These are phyloP conservation scores for Eleusine coracana DNA, from an alignment of 176 grass and related monocot genomes.

Conservation along the genomic window DNA sequence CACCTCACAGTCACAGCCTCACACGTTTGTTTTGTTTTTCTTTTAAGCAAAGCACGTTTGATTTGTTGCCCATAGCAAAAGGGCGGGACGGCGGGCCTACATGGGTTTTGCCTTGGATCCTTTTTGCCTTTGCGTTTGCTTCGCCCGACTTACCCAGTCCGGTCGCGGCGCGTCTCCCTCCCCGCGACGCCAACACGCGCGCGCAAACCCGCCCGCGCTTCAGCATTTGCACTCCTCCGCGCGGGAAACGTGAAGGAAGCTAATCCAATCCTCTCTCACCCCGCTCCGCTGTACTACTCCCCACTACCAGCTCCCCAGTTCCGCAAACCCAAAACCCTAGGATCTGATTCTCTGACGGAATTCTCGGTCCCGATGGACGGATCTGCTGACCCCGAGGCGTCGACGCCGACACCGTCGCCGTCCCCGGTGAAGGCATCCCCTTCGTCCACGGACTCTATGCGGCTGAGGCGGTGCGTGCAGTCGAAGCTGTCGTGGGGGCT, in stretches of 20 bases:
- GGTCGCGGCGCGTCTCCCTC: neutral
- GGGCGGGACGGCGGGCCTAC: too few relatives aligned
- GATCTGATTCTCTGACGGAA: constrained; percentile 4
- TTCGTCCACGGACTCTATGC: constrained; percentile 39
- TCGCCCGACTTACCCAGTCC: neutral
- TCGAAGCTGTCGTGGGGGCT: constrained; percentile 59
- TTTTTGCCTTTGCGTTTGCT: neutral
- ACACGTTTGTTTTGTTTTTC: too few relatives aligned
- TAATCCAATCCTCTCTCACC: constrained; percentile 30
- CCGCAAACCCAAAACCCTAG: constrained; percentile 45
- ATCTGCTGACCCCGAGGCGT: constrained; percentile 44
- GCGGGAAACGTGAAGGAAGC: constrained; percentile 50
- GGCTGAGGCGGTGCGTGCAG: constrained; percentile 54
- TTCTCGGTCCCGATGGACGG: constrained; percentile 35
- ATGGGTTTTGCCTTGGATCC: too few relatives aligned
- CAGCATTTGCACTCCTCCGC: constrained; percentile 8
- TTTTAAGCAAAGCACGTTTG: too few relatives aligned
- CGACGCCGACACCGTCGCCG: constrained; percentile 37
- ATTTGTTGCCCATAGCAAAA: too few relatives aligned
- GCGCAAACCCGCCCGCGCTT: neutral
- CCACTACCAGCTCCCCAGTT: neutral
- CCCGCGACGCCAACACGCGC: neutral
- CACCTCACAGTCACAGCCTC: too few relatives aligned
- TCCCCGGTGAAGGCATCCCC: constrained; percentile 45
- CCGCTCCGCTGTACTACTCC: neutral